Base-by-base conservation (phyloP, 1,284 basidiomycete genomes). In the Puccinia hordei region DNA sequence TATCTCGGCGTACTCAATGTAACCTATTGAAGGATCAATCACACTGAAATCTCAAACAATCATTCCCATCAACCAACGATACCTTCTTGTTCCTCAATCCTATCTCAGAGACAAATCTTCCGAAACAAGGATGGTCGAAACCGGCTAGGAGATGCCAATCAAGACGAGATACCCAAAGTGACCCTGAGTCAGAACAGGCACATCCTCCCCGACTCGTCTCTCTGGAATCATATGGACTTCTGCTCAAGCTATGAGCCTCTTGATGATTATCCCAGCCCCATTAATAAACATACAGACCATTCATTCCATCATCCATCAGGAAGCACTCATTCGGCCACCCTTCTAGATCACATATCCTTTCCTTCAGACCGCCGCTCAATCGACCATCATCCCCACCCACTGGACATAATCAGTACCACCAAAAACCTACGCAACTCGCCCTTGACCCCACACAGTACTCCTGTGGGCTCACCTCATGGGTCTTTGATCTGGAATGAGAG, bases 1-100 rank as follows among this genome's bases (percentile, higher is more conserved):
- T 99, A 99, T 86, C 89, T 99, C 22, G 96, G 96, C 24, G 97
- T 99, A 73, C 95, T 99, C 92, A 90, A 99, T 66, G 97, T 99
- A 83, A 97, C 92, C 81, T 99, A 98, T 85, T 90, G 95, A 2
- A 65, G 81, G 44, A 81, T 81, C 24, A 72, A 78, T 10, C 49
- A 65, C 13, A 81, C 84, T 57, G 68, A 61, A 5, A 55, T 61
- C 44, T 63, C 72, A 33, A 15, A 66, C 3, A 12, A 30, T 59
- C 73, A 81, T 81, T 81, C 49, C 81, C 75, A 9, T 82, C 76
- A n/a, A 55, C 65, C 57, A 82, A 33, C 30, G 82, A 76, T 33
- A 71, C 73, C 66, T 51, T 81, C 12, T 30, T 33, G 19, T 8
- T 27, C 46, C 27, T 49, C 2, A 49, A 59, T 27, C 46, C 13